Base-by-base conservation (phyloP, 257 asterid species). In the Fraxinus quadrangulata region DNA sequence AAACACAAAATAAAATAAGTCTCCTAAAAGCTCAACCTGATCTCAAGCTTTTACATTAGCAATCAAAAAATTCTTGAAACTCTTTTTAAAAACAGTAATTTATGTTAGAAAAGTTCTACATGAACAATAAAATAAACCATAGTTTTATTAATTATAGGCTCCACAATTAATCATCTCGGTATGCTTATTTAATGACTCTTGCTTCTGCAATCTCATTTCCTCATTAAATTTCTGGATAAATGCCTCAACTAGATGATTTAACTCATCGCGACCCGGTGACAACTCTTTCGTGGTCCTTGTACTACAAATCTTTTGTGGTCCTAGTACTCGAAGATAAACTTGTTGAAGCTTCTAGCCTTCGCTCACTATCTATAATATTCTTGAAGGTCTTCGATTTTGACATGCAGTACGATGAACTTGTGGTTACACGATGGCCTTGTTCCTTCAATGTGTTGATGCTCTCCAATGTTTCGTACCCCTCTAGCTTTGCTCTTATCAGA, bases 121-220 rank as follows among this genome's bases (percentile, higher is more conserved):
- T 9, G 12, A 11, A 40, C 47, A 10, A 39, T 39, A 28, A 9
- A 39, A 40, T 1, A 11, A 40, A 40, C 16, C 49, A 11, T 40
- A 40, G 14, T 10, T 49, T 4, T 49, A 14, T 3, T 49, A 5
- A 5, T 1, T 49, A 14, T 49, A 19, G 66, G 26, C 66, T 56
- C 28, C 67, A n/a, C 67, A 3, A 23, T 59, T 21, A n/a, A 59
- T 59, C 67, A 7, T 87, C 75, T 87, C 83, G 73, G 14, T 73
- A 54, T 78, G 77, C 67, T 78, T 78, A 17, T 84, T 70, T 34
- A 87, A 34, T 0, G 90, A 87, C 72, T 78, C 74, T 73, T 84
- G 79, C 70, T 87, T 76, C 77, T 87, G 87, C 75, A 87, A 42
- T 71, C 84, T 80, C 87, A 84, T 87, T 6, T 87, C 88, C 16